These are phyloP conservation scores for Pharnaceum exiguum DNA, from an alignment of 148 eudicot species.

Conservation along the genomic window DNA sequence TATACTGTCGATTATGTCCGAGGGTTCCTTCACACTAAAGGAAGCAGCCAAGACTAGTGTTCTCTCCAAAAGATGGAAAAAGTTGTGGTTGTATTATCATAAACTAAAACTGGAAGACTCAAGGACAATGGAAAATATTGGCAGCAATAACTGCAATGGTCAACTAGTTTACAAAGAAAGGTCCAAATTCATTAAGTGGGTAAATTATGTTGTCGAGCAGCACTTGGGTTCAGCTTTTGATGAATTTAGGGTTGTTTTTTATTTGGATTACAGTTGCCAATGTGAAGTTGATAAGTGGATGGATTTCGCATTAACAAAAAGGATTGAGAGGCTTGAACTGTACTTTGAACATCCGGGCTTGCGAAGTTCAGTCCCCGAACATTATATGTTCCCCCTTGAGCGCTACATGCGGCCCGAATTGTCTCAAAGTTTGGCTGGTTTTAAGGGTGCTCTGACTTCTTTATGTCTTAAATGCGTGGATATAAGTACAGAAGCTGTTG, in stretches of 20 bases:
- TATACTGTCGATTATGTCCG: not conserved
- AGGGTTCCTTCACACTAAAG: not conserved
- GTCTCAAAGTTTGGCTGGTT: not conserved
- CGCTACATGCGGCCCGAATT: too few species aligned
- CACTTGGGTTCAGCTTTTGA: not conserved
- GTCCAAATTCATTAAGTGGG: not conserved
- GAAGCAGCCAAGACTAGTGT: not conserved
- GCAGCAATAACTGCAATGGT: too few species aligned
- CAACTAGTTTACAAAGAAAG: not conserved
- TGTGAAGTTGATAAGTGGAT: conserved; percentile 9
- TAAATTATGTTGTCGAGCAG: not conserved
- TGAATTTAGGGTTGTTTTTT: conserved; percentile 7
- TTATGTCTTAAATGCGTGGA: not conserved
- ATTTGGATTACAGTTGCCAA: conserved; percentile 1
- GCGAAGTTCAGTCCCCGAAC: too few species aligned
- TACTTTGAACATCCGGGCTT: not conserved
- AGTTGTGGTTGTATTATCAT: not conserved
- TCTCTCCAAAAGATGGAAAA: conserved; percentile 7
- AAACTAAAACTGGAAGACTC: conserved; percentile 3
- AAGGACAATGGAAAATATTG: not conserved
- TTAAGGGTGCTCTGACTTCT: not conserved
- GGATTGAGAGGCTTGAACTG: conserved; percentile 1
- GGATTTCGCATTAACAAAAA: not conserved
- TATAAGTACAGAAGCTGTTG: not conserved
- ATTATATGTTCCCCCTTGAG: too few species aligned